A percentile compares a stretch with the other conserved stretches of the same genome.
Conservation (phyloP, 345 rosid species). For the Hypericum perforatum region DNA sequence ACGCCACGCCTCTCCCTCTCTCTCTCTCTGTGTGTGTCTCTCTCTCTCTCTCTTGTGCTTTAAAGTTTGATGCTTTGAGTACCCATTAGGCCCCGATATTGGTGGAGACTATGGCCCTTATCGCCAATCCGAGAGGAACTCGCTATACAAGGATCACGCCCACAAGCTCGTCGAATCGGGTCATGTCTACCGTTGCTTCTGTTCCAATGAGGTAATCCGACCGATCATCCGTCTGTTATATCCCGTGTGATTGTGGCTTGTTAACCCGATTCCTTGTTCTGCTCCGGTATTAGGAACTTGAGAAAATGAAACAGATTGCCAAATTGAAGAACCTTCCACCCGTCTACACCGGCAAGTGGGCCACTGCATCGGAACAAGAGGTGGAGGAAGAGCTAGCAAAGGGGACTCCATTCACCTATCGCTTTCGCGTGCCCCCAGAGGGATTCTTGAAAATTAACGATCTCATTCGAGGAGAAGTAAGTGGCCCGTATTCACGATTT, state of each 20-base stretch:
- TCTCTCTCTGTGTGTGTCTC: too few relatives aligned
- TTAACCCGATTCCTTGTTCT: neutral
- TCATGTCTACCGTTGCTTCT: slow-evolving; percentile 84
- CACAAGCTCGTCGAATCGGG: slow-evolving; percentile 75
- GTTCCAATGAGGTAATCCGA: slow-evolving; percentile 58
- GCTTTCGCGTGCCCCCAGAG: slow-evolving; percentile 74
- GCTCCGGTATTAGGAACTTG: slow-evolving; percentile 58
- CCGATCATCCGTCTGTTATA: neutral
- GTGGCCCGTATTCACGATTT: slow-evolving; percentile 12
- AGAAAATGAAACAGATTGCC: slow-evolving; percentile 77
- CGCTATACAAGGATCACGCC: slow-evolving; percentile 63
- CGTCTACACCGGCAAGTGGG: slow-evolving; percentile 80
- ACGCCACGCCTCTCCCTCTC: neutral
- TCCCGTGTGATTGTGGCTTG: neutral
- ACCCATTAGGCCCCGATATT: slow-evolving; percentile 52
- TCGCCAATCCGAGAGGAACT: slow-evolving; percentile 87
- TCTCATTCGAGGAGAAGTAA: slow-evolving; percentile 84
- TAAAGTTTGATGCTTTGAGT: neutral
- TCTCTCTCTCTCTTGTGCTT: neutral
- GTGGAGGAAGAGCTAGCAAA: slow-evolving; percentile 63
- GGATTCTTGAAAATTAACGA: slow-evolving; percentile 74
- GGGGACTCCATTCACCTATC: slow-evolving; percentile 71
- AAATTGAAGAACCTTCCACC: slow-evolving; percentile 72
- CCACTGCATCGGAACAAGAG: slow-evolving; percentile 55
- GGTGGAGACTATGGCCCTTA: slow-evolving; percentile 85